A percentile compares a stretch with the other conserved stretches of the same genome.
Conservation (phyloP, 306 rosid genomes). For the Neltuma alba region DNA sequence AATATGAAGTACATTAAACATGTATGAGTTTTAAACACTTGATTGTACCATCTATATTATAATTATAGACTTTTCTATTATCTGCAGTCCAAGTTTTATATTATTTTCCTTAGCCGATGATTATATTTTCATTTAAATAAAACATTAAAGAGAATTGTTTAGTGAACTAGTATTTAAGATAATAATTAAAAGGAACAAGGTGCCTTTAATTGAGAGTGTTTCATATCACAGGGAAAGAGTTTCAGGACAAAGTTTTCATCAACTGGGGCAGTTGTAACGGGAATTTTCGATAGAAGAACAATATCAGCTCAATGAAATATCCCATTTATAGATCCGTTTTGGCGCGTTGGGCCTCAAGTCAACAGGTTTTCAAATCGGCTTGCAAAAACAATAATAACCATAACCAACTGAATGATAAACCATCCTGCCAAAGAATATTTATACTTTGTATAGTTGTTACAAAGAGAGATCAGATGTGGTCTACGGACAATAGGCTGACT, state of each 20-base stretch:
- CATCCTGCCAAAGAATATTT: background rate
- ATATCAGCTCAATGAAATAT: background rate
- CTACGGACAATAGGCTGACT: background rate
- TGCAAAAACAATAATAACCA: background rate
- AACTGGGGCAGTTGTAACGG: too few species aligned
- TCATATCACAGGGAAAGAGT: too few species aligned
- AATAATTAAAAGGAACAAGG: too few species aligned
- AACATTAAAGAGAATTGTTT: too few species aligned
- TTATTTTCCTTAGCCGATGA: too few species aligned
- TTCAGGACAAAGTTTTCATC: too few species aligned
- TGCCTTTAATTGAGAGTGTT: too few species aligned
- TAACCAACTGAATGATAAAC: background rate
- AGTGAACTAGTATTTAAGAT: too few species aligned
- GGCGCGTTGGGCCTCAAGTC: background rate
- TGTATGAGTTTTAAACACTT: background rate
- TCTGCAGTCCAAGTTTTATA: too few species aligned
- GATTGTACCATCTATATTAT: background rate
- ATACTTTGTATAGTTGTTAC: background rate
- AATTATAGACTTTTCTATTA: background rate
- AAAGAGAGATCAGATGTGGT: background rate
- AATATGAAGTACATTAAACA: background rate
- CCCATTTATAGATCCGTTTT: background rate
- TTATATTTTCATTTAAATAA: too few species aligned
- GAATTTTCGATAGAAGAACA: too few species aligned
- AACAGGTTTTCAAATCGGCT: background rate